A percentile compares a stretch with the other conserved stretches of the same genome.
These are phyloP conservation scores for Talaromyces sp. DNA, from an alignment of 2,329 filamentous ascomycete species.

Conservation along the genomic window DNA sequence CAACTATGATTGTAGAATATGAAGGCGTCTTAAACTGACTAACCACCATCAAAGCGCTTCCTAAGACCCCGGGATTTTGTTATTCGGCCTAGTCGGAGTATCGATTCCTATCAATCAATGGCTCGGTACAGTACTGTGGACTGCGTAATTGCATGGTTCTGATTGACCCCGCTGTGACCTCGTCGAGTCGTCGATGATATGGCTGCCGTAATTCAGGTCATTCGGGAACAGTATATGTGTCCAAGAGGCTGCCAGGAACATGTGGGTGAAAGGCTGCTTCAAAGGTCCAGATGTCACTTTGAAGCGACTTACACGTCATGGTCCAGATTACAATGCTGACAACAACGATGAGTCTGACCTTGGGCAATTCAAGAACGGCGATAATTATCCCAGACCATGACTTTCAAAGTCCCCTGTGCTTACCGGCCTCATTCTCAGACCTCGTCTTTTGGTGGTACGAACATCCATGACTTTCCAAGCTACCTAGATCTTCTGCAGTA, in stretches of 20 bases:
- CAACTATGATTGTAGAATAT: not conserved
- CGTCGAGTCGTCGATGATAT: not conserved
- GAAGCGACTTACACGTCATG: not conserved
- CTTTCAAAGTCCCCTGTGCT: not conserved
- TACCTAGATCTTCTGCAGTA: not conserved
- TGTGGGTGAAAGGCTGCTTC: not conserved
- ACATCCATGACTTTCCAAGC: not conserved
- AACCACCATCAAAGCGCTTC: not conserved
- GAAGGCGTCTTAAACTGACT: not conserved
- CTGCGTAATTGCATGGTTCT: not conserved
- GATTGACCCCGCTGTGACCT: not conserved
- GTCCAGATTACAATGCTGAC: not conserved
- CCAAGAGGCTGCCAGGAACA: not conserved
- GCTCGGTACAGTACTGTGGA: not conserved
- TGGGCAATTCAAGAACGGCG: not conserved
- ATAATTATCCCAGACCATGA: not conserved
- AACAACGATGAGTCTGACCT: not conserved
- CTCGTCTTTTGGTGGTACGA: not conserved
- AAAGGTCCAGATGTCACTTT: not conserved
- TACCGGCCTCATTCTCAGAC: not conserved
- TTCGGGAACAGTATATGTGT: not conserved
- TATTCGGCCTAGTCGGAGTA: not conserved
- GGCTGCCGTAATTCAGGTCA: not conserved
- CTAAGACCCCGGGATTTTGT: not conserved
- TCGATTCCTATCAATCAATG: not conserved